These are phyloP conservation scores for Chara braunii DNA, from an alignment of 139 green algal genomes.

Conservation along the genomic window DNA sequence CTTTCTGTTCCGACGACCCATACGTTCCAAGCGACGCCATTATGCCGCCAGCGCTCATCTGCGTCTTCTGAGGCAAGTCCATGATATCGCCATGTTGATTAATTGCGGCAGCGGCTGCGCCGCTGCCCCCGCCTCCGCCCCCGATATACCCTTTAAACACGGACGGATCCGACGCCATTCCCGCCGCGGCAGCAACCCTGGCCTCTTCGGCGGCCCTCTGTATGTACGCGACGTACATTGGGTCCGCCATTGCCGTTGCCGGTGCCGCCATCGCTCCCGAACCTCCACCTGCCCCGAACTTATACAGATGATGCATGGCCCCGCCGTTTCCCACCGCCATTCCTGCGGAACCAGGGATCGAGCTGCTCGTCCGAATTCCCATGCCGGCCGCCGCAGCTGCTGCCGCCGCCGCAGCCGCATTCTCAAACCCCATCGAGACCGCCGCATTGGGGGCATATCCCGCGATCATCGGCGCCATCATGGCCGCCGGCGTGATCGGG, in stretches of 20 bases:
- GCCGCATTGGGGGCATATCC: conserved; percentile 6
- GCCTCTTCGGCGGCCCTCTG: conserved; percentile 16
- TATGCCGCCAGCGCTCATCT: neutral
- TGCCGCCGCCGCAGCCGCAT: neutral
- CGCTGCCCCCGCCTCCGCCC: too few species aligned
- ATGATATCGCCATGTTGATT: conserved; percentile 14
- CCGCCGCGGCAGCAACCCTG: too few species aligned
- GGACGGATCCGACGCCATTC: too few species aligned
- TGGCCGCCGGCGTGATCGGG: conserved; percentile 17
- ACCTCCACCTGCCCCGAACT: too few species aligned
- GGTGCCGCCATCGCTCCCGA: neutral
- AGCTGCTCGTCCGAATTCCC: neutral
- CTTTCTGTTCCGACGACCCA: too few species aligned
- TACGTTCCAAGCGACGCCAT: conserved; percentile 14
- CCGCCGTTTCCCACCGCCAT: too few species aligned
- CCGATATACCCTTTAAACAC: too few species aligned
- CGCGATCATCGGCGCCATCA: conserved; percentile 15
- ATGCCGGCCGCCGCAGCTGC: conserved; percentile 6
- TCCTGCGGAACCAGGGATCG: too few species aligned
- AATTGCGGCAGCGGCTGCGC: too few species aligned
- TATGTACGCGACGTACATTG: conserved; percentile 18
- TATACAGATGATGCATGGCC: too few species aligned
- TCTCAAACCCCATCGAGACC: conserved; percentile 8
- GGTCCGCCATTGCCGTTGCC: conserved; percentile 9
- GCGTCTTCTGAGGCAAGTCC: neutral